phyloP scores from a whole-genome alignment of 2,329 filamentous ascomycete species.

The Xylaria sp. region DNA sequence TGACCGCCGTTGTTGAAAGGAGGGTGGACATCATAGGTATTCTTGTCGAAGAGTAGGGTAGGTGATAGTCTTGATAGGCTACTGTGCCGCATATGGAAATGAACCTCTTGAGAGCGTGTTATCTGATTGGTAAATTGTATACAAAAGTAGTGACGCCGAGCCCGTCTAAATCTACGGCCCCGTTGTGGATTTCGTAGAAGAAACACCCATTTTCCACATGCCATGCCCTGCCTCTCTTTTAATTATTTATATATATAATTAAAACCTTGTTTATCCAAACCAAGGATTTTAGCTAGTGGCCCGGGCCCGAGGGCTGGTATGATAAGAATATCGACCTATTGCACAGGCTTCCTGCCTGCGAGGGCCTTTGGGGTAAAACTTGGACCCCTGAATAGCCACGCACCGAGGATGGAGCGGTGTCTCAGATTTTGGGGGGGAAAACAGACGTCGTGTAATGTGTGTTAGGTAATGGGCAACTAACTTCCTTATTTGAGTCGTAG shows the following conservation, averaged over 20 bases:
- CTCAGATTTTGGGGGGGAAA: conserved; percentile 8
- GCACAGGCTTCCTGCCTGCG: background rate
- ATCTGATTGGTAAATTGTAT: conserved; percentile 25
- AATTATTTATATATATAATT: conserved; percentile 1
- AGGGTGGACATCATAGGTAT: background rate
- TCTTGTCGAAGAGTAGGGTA: background rate
- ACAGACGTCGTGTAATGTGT: conserved; percentile 24
- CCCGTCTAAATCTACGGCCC: conserved; percentile 11
- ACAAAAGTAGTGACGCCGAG: conserved; percentile 10
- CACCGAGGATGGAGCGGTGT: conserved; percentile 18
- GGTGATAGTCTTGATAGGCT: conserved; percentile 4
- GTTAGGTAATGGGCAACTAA: conserved; percentile 21
- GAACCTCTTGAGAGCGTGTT: background rate
- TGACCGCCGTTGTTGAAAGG: background rate
- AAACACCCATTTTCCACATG: conserved; percentile 20
- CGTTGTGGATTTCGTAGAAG: conserved; percentile 17
- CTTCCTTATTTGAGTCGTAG: conserved; percentile 21
- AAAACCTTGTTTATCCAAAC: conserved; percentile 2
- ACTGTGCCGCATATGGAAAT: conserved; percentile 12
- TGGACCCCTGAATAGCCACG: conserved; percentile 32
- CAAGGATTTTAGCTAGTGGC: conserved; percentile 4
- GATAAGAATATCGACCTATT: conserved; percentile 36
- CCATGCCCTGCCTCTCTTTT: conserved; percentile 22
- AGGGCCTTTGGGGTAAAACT: conserved; percentile 14
- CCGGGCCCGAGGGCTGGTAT: conserved; percentile 16